A percentile compares a stretch with the other conserved stretches of the same genome.
These are phyloP conservation scores for Verticillium dahliae DNA, from an alignment of 2,329 filamentous ascomycete genomes.

Conservation along the genomic window DNA sequence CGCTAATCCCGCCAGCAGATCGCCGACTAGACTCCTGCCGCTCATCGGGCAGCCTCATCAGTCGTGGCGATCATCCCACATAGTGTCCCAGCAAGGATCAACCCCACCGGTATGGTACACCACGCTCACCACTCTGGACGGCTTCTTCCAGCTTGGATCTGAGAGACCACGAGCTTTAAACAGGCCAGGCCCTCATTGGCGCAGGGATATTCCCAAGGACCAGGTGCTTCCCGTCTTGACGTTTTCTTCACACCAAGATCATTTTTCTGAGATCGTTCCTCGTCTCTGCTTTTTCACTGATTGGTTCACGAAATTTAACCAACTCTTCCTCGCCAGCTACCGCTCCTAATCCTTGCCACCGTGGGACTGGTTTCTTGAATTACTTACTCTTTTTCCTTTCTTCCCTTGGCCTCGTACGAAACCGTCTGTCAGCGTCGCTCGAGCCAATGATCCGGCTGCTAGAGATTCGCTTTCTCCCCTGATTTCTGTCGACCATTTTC, in stretches of 20 bases:
- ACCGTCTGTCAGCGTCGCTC: neutral
- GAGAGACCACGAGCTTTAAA: neutral
- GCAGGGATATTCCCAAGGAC: neutral
- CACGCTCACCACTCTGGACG: neutral
- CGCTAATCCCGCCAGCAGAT: constrained; percentile 1
- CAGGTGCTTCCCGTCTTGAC: neutral
- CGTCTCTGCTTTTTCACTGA: neutral
- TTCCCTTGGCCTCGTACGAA: neutral
- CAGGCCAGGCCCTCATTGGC: neutral
- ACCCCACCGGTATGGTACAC: neutral
- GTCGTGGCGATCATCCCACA: constrained; percentile 1
- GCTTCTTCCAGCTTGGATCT: neutral
- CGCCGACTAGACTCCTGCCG: constrained; percentile 1
- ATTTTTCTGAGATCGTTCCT: neutral
- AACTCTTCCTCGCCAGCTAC: neutral
- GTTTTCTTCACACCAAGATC: neutral
- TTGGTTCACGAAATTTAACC: neutral
- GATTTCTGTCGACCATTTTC: neutral
- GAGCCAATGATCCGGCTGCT: neutral
- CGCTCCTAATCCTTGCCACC: neutral
- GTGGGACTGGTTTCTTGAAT: neutral
- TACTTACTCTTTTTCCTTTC: neutral
- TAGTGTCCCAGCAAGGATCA: neutral
- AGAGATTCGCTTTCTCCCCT: neutral
- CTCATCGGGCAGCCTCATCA: constrained; percentile 1